Percentiles rank a stretch among this genome's conserved stretches.
These are phyloP conservation scores for Trichophyton verrucosum DNA, from an alignment of 2,329 filamentous ascomycete genomes.

Conservation along the genomic window DNA sequence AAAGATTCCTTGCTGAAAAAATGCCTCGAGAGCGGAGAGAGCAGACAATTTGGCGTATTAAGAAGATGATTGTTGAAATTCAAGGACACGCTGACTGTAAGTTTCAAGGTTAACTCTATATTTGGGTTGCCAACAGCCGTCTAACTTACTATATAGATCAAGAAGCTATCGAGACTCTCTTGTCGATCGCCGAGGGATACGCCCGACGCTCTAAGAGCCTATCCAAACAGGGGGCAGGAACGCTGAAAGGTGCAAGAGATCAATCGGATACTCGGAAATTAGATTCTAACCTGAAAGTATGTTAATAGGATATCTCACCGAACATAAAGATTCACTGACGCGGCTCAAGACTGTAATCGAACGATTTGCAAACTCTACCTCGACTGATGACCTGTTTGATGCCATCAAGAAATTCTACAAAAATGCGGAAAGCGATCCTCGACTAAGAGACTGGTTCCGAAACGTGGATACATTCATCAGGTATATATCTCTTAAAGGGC, in stretches of 20 bases:
- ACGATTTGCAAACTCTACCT: slow-evolving; percentile 91
- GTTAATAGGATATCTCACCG: slow-evolving; percentile 24
- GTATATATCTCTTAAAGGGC: slow-evolving; percentile 14
- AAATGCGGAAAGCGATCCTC: slow-evolving; percentile 73
- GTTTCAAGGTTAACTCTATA: slow-evolving; percentile 17
- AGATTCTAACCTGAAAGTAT: slow-evolving; percentile 65
- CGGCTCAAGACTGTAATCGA: slow-evolving; percentile 64
- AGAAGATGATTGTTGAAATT: slow-evolving; percentile 96
- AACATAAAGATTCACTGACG: slow-evolving; percentile 38
- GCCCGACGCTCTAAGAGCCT: slow-evolving; percentile 57
- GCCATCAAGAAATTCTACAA: slow-evolving; percentile 75
- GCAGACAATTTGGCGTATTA: slow-evolving; percentile 80
- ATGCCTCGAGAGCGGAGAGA: slow-evolving; percentile 87
- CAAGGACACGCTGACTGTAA: slow-evolving; percentile 84
- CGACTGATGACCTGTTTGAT: slow-evolving; percentile 71
- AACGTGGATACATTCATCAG: slow-evolving; percentile 61
- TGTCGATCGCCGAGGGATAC: slow-evolving; percentile 76
- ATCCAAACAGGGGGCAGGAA: slow-evolving; percentile 51
- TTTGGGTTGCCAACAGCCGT: neutral
- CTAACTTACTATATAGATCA: slow-evolving; percentile 43
- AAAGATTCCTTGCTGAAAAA: slow-evolving; percentile 71
- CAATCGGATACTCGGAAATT: slow-evolving; percentile 54
- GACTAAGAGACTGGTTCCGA: slow-evolving; percentile 84
- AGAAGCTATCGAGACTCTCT: slow-evolving; percentile 75
- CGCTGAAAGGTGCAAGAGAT: slow-evolving; percentile 59